Percentiles rank a stretch among this genome's conserved stretches.
phyloP scores from a whole-genome alignment of 164 flowering plant species.

The Tetrastigma voinierianum region DNA sequence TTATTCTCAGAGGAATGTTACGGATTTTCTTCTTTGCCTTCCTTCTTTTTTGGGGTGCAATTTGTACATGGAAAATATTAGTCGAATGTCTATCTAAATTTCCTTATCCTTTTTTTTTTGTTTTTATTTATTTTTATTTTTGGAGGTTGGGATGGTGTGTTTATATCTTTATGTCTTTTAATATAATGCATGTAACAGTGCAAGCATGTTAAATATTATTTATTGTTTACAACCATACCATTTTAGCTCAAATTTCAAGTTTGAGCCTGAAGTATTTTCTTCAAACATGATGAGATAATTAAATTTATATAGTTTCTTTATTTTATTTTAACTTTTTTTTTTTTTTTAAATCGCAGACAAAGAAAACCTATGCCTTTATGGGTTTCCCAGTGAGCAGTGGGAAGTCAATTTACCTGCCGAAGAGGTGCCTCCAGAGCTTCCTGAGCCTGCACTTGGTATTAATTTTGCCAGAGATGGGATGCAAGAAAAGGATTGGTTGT shows the following conservation, averaged over 20 bases:
- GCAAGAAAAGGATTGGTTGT: conserved; percentile 46
- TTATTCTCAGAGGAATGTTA: too few relatives aligned
- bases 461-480: conserved; percentile 60
- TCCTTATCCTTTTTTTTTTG: too few relatives aligned
- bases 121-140: too few relatives aligned
- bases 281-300: neutral
- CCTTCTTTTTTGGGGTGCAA: too few relatives aligned
- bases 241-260: neutral
- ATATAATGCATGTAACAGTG: too few relatives aligned
- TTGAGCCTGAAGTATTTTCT: neutral
- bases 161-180: too few relatives aligned
- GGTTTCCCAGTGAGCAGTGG: conserved; percentile 50
- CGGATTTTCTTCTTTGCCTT: too few relatives aligned
- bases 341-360: conserved; percentile 31
- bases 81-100: too few relatives aligned
- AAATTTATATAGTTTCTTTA: neutral
- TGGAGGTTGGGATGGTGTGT: too few relatives aligned
- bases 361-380: conserved; percentile 50
- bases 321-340: neutral
- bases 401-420: conserved; percentile 54
- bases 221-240: neutral
- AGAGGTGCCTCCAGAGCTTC: conserved; percentile 56
- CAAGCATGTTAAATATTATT: neutral
- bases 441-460: conserved; percentile 55
- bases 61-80: too few relatives aligned